Base-by-base conservation (phyloP, 768 basidiomycete species). In the Leccinum olivaceopallidum region DNA sequence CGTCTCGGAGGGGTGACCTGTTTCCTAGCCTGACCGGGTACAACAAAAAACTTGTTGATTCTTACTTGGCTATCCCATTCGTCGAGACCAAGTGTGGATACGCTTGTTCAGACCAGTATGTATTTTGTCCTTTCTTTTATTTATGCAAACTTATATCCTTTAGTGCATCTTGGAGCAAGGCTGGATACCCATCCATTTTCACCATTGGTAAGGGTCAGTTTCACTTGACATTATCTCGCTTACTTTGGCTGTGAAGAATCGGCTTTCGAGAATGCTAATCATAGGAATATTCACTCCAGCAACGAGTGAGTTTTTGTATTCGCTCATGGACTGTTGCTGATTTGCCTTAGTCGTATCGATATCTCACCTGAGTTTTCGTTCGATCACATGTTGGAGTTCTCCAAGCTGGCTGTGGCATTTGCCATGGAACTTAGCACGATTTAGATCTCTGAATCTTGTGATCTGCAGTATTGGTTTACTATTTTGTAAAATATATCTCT, bases 31-130 rank as follows among this genome's bases (percentile, higher is more conserved):
- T 98, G 65, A 94, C 94, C 3, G 76, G 84, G 50, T 88, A 91
- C 76, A 90, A 95, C 75, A 90, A 85, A 78, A 74, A 82, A 58
- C 80, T 95, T 30, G 59, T 96, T 14, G 83, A 89, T 34, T 67
- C 77, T 60, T 97, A 97, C 72, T 83, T 95, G 57, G 82, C 85
- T 69, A 94, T 96, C 64, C 94, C 94, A 28, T 92, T 84, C 67
- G 72, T 63, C 28, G 86, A 92, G 80, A 97, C 95, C 59, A 81
- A 89, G 79, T 96, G 95, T 77, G 93, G 91, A 37, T 96, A 97
- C 70, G 94, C 93, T 56, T 97, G 94, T 80, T 92, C 90, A 66
- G 94, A 96, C 75, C 94, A 95, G 90, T 93, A 77, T 71, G 80
- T 62, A 61, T 73, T 77, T 67, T 42, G 54, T 66, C 65, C 42